These are phyloP conservation scores for Flaveria floridana DNA, from an alignment of 140 eudicot species.

Conservation along the genomic window DNA sequence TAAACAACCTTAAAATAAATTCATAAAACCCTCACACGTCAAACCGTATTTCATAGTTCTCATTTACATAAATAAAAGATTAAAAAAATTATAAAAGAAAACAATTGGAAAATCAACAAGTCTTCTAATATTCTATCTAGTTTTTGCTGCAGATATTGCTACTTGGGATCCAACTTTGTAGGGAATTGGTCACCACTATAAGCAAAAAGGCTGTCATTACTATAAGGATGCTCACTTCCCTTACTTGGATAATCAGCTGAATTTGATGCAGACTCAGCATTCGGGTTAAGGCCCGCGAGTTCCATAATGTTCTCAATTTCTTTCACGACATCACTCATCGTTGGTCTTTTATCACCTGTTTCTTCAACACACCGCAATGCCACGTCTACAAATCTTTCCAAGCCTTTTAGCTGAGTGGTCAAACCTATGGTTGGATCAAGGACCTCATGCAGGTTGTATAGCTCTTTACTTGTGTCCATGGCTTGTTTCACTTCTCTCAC, in stretches of 20 bases:
- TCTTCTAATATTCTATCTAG: not conserved
- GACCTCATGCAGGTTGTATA: constrained; percentile 46
- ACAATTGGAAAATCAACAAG: not conserved
- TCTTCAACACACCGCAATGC: constrained; percentile 58
- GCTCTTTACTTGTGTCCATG: constrained; percentile 49
- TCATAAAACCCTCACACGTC: constrained; percentile 10
- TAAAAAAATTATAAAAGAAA: not conserved
- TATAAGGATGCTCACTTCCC: constrained; percentile 42
- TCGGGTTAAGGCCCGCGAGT: constrained; percentile 50
- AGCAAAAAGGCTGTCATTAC: constrained; percentile 38
- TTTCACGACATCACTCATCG: constrained; percentile 70
- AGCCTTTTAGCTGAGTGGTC: constrained; percentile 39
- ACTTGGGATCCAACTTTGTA: constrained; percentile 39
- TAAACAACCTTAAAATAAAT: constrained; percentile 19
- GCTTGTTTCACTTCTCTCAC: constrained; percentile 55
- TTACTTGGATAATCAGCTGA: constrained; percentile 27
- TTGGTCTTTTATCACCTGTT: constrained; percentile 47
- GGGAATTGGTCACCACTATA: constrained; percentile 40
- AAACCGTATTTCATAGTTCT: not conserved
- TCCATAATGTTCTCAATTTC: constrained; percentile 58
- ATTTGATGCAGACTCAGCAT: constrained; percentile 42
- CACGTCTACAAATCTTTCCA: constrained; percentile 54
- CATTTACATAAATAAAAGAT: constrained; percentile 17
- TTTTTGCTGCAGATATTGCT: constrained; percentile 13
- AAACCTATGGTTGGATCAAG: constrained; percentile 53